A percentile compares a stretch with the other conserved stretches of the same genome.
phyloP scores from a whole-genome alignment of 1,139 yeast genomes.

The Debaryomycetaceae sp. region DNA sequence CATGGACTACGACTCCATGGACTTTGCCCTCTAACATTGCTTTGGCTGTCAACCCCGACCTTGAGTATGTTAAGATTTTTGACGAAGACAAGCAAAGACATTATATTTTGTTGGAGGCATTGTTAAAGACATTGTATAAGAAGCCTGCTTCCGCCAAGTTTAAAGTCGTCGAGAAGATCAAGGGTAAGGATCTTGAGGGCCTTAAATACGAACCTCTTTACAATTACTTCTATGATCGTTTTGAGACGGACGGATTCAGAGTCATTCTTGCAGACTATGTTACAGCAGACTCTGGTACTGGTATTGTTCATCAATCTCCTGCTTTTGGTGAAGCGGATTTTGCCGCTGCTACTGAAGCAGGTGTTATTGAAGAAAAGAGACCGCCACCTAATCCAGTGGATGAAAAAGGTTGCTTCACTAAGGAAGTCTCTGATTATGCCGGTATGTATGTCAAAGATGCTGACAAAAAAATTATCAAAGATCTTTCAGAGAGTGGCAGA shows the following conservation, averaged over 20 bases:
- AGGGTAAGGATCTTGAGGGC: conserved; percentile 80
- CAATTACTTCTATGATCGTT: conserved; percentile 72
- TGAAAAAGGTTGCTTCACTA: conserved; percentile 81
- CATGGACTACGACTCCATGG: conserved; percentile 99
- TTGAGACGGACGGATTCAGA: conserved; percentile 72
- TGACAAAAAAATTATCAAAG: conserved; percentile 84
- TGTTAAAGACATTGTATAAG: conserved; percentile 81
- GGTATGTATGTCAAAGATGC: conserved; percentile 96
- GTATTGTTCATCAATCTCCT: conserved; percentile 98
- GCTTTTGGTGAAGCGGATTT: conserved; percentile 99
- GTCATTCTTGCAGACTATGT: conserved; percentile 84
- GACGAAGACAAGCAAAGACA: conserved; percentile 83
- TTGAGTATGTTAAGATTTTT: conserved; percentile 86
- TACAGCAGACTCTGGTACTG: conserved; percentile 94
- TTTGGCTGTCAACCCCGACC: conserved; percentile 84
- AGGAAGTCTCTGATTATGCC: conserved; percentile 66
- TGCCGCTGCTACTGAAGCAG: conserved; percentile 71
- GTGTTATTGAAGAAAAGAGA: conserved; percentile 65
- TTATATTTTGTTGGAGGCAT: conserved; percentile 78
- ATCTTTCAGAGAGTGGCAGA: conserved; percentile 73
- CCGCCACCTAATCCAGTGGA: conserved; percentile 93
- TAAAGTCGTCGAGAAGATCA: conserved; percentile 73
- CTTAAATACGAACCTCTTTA: conserved; percentile 78
- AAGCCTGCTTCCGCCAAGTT: conserved; percentile 89
- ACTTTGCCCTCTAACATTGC: conserved; percentile 94